phyloP scores from a whole-genome alignment of 352 stramenopile genomes.

The Phytophthora constricta region DNA sequence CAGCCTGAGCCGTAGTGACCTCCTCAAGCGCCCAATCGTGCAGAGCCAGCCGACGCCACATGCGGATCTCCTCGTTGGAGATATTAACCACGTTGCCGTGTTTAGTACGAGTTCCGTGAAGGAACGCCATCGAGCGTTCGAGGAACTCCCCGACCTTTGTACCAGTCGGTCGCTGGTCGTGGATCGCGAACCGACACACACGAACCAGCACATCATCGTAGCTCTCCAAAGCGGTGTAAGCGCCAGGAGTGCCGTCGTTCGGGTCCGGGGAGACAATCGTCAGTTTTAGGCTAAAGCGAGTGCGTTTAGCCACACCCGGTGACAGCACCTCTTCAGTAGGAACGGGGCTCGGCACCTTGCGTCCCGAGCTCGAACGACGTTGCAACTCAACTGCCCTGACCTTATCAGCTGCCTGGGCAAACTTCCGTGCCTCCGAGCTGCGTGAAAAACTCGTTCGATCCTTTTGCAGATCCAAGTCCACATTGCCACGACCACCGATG shows the following conservation, averaged over 20 bases:
- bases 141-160: constrained; percentile 83
- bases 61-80: constrained; percentile 84
- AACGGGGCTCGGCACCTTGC: constrained; percentile 39
- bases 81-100: constrained; percentile 77
- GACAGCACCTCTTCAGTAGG: constrained; percentile 51
- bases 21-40: constrained; percentile 76
- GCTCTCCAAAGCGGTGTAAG: constrained; percentile 66
- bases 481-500: constrained; percentile 52
- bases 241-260: constrained; percentile 34
- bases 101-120: constrained; percentile 71
- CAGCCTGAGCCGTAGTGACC: constrained; percentile 38
- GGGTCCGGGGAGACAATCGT: constrained; percentile 32
- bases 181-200: constrained; percentile 66
- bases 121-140: constrained; percentile 73
- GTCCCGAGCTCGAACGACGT: constrained; percentile 30
- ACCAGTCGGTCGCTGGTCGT: constrained; percentile 73
- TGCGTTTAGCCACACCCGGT: constrained; percentile 52
- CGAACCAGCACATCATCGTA: constrained; percentile 82
- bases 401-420: constrained; percentile 45
- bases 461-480: constrained; percentile 69
- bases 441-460: constrained; percentile 67
- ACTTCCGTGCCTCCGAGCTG: constrained; percentile 59
- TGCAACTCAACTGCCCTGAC: constrained; percentile 30
- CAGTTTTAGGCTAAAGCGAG: constrained; percentile 46
- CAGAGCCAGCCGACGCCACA: constrained; percentile 73